These are phyloP conservation scores for Fusarium sp. DNA, from an alignment of 2,329 filamentous ascomycete species.

Conservation along the genomic window DNA sequence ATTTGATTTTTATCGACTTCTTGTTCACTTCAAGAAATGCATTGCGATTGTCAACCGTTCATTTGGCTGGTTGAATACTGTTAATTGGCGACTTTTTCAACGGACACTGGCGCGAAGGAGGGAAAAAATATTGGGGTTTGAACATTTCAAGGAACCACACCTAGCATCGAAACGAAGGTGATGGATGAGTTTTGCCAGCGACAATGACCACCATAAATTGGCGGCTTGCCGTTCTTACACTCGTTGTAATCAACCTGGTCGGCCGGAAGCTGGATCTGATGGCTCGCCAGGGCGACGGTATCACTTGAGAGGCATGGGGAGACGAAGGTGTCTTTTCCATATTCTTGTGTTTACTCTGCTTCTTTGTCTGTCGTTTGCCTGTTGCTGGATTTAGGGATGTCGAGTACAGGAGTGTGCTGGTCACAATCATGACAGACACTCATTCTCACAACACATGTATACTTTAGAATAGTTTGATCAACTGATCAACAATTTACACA, in stretches of 20 bases:
- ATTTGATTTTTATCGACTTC: constrained; percentile 37
- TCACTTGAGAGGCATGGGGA: constrained; percentile 44
- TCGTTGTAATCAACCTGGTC: constrained; percentile 62
- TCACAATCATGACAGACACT: constrained; percentile 47
- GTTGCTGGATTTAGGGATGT: constrained; percentile 44
- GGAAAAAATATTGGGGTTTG: constrained; percentile 28
- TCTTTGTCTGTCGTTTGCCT: constrained; percentile 49
- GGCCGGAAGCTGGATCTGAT: constrained; percentile 53
- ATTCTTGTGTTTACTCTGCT: constrained; percentile 55
- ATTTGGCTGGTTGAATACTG: constrained; percentile 38
- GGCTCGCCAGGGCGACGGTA: constrained; percentile 47
- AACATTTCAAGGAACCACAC: constrained; percentile 26
- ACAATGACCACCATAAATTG: constrained; percentile 44
- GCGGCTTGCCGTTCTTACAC: constrained; percentile 59
- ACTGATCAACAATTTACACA: constrained; percentile 43
- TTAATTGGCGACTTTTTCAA: constrained; percentile 31
- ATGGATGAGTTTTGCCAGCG: constrained; percentile 40
- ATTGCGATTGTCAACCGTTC: constrained; percentile 33
- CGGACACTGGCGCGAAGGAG: constrained; percentile 41
- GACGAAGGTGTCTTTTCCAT: constrained; percentile 33
- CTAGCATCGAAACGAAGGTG: constrained; percentile 32
- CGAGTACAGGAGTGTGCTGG: constrained; percentile 48
- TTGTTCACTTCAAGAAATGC: constrained; percentile 42
- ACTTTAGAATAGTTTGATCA: constrained; percentile 40
- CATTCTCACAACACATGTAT: constrained; percentile 42